phyloP scores from a whole-genome alignment of 2,329 filamentous ascomycete species.

The Tolypocladium tundrense region DNA sequence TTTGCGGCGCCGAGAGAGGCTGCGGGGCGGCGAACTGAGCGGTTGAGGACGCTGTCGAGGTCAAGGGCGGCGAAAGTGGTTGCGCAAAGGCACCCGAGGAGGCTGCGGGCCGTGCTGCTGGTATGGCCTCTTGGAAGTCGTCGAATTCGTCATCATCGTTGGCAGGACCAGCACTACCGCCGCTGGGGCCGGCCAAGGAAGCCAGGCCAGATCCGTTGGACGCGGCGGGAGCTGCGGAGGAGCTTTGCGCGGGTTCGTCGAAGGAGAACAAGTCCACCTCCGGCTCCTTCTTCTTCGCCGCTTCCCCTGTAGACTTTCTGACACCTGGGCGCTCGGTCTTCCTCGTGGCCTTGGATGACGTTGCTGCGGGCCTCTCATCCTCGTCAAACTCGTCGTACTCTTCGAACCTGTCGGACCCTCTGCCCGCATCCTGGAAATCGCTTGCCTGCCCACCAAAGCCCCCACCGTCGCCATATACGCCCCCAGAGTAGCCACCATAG shows the following conservation, averaged over 20 bases:
- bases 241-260: slow-evolving; percentile 58
- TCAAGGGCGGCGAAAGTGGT: slow-evolving; percentile 36
- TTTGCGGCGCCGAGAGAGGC: slow-evolving; percentile 74
- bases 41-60: slow-evolving; percentile 42
- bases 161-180: slow-evolving; percentile 15
- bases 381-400: slow-evolving; percentile 97
- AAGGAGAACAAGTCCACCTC: slow-evolving; percentile 90
- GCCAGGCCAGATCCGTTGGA: slow-evolving; percentile 37
- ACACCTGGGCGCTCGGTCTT: slow-evolving; percentile 19
- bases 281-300: slow-evolving; percentile 74
- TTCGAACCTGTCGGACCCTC: slow-evolving; percentile 70
- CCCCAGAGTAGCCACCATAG: slow-evolving; percentile 53
- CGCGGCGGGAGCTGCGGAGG: slow-evolving; percentile 31
- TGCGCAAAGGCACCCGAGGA: slow-evolving; percentile 21
- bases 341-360: slow-evolving; percentile 35
- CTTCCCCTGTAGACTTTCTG: slow-evolving; percentile 43
- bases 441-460: slow-evolving; percentile 73
- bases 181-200: slow-evolving; percentile 24
- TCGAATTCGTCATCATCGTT: slow-evolving; percentile 86
- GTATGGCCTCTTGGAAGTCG: slow-evolving; percentile 85
- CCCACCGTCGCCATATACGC: slow-evolving; percentile 91
- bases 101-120: slow-evolving; percentile 38
- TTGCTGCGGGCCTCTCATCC: slow-evolving; percentile 36
- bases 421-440: slow-evolving; percentile 56
- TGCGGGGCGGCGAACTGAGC: slow-evolving; percentile 71